Evolutionary conservation across 352 stramenopile genomes (phyloP), one percentile per base, ranked within the genome.

Genomic region (Phytophthora tentaculata): DNA sequence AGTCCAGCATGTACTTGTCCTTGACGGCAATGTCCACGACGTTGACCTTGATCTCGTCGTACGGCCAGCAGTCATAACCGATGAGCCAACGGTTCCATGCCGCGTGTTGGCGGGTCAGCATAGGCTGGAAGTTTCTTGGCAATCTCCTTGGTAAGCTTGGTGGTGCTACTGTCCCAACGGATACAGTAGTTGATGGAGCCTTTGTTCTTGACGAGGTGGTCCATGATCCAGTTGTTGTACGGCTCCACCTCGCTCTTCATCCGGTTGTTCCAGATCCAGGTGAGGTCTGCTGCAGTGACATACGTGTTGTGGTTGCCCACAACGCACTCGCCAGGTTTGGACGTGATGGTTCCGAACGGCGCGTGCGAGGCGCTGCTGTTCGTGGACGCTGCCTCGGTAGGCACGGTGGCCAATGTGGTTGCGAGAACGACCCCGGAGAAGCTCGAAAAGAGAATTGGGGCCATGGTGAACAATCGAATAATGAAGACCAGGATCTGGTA

Each of bases 41-140:
- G 26, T 73, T 73, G 19, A 73, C 53, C 65, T 73, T 73, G 35
- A 73, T 69, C 14, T 60, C 24, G 50, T 73, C 24, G 32, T 56
- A 69, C 51, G 65, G 52, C 65, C 65, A 73, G 69, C 69, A 71
- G 50, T 65, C 16, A 44, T 71, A 71, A n/a, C 64, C 63, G 20
- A 61, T 41, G 17, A 71, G 41, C 63, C 68, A 76, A 20, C 61
- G 28, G 57, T 76, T 76, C 68, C 68, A 76, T 5, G 52, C 63
- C 7, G 60, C 61, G n/a, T 66, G 60, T 23, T 72, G 63, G 20
- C 63, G 61, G 9, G 71, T 64, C 32, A 84, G 56, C 71, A 84
- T 79, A 14, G 54, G 43, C 47, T 79, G 28, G 48, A 84, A 70
- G n/a, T n/a, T n/a, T n/a, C 61, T 84, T 81, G 51, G 73, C 56